Conservation (phyloP, 192 early-diverging fungal species). For the Coemansia sp. region DNA sequence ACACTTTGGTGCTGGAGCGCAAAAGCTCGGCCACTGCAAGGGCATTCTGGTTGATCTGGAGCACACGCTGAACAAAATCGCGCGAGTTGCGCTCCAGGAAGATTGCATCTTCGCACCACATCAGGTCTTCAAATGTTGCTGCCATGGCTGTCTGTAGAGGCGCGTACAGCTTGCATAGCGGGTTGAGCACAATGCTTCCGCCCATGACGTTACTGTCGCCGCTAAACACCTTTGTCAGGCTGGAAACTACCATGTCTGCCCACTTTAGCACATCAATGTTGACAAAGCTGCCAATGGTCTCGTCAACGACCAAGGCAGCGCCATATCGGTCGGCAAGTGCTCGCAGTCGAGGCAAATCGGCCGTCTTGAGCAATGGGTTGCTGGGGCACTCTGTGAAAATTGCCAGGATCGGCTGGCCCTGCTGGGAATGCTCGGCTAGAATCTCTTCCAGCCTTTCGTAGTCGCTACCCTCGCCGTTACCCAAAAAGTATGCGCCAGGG, state of each 20-base stretch:
- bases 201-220: slow-evolving; percentile 95
- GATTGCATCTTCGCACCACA: slow-evolving; percentile 93
- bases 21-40: slow-evolving; percentile 75
- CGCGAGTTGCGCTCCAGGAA: slow-evolving; percentile 95
- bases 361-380: slow-evolving; percentile 86
- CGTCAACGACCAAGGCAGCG: slow-evolving; percentile 86
- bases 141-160: slow-evolving; percentile 57
- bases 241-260: slow-evolving; percentile 87
- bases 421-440: slow-evolving; percentile 42
- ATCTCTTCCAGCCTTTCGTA: slow-evolving; percentile 69
- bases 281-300: slow-evolving; percentile 92
- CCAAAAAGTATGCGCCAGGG: slow-evolving; percentile 81
- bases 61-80: slow-evolving; percentile 72
- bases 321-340: slow-evolving; percentile 69
- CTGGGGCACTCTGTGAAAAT: slow-evolving; percentile 93
- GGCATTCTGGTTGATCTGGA: slow-evolving; percentile 74
- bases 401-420: slow-evolving; percentile 59
- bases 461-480: slow-evolving; percentile 74
- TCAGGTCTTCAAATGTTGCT: slow-evolving; percentile 70
- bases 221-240: slow-evolving; percentile 92
- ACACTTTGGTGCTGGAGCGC: slow-evolving; percentile 64
- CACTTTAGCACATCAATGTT: slow-evolving; percentile 77
- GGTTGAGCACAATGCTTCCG: slow-evolving; percentile 85
- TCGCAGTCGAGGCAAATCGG: slow-evolving; percentile 73
- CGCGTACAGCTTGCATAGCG: slow-evolving; percentile 57